phyloP scores from a whole-genome alignment of 1,139 yeast genomes.

The Zhuliangozyma parablackwelliae region DNA sequence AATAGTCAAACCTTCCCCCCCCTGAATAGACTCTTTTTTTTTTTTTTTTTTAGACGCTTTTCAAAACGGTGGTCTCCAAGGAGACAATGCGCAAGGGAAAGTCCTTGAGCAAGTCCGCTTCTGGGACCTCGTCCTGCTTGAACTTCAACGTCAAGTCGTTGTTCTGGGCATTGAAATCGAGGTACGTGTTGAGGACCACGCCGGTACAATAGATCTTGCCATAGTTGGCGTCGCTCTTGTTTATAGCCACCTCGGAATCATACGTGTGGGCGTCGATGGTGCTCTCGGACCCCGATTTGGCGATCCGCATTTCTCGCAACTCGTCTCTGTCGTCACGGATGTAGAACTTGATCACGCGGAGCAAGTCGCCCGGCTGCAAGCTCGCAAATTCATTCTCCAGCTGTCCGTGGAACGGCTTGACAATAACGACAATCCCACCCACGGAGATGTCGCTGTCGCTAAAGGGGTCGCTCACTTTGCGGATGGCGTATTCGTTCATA shows the following conservation, averaged over 20 bases:
- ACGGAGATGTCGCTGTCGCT: constrained; percentile 22
- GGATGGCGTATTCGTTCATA: constrained; percentile 14
- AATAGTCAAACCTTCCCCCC: too few species aligned
- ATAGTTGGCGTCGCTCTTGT: constrained; percentile 13
- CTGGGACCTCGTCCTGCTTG: constrained; percentile 8
- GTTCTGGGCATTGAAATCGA: constrained; percentile 17
- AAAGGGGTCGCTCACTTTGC: constrained; percentile 27
- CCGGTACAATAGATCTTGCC: constrained; percentile 27
- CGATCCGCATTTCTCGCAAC: neutral
- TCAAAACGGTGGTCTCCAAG: constrained; percentile 27
- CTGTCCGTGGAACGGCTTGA: constrained; percentile 25
- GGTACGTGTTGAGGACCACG: constrained; percentile 24
- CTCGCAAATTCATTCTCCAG: constrained; percentile 19
- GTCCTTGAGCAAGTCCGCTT: constrained; percentile 22
- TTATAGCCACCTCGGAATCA: constrained; percentile 5
- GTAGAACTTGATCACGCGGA: constrained; percentile 27
- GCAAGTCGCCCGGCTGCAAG: constrained; percentile 32
- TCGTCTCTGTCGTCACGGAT: constrained; percentile 12
- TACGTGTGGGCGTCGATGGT: constrained; percentile 1
- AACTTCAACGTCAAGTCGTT: constrained; percentile 17
- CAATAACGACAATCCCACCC: constrained; percentile 37
- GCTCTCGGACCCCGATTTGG: constrained; percentile 4
- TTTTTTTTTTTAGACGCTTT: constrained; percentile 4
- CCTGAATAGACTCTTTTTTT: neutral
- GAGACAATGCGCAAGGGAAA: constrained; percentile 30